phyloP scores from a whole-genome alignment of 495 filamentous ascomycete species.

The Thermothielavioides terrestris region DNA sequence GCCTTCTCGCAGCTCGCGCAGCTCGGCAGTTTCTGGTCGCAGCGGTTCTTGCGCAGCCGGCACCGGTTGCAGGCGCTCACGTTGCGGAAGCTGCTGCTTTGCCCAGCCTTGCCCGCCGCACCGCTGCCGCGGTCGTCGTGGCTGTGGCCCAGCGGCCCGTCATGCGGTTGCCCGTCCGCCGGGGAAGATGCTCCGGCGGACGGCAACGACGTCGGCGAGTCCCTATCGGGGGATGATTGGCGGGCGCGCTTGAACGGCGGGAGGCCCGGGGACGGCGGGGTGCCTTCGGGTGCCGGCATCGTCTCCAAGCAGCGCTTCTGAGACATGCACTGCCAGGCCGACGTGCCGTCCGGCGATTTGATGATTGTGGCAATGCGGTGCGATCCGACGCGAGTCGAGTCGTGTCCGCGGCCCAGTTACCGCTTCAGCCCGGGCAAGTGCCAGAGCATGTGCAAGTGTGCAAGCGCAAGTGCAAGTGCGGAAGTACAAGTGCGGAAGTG shows the following conservation, averaged over 20 bases:
- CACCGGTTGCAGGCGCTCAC: slow-evolving; percentile 94
- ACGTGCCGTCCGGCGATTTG: slow-evolving; percentile 6
- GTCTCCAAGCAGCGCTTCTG: slow-evolving; percentile 9
- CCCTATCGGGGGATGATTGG: slow-evolving; percentile 41
- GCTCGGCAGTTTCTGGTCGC: slow-evolving; percentile 82
- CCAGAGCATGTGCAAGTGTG: too few relatives aligned
- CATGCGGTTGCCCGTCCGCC: slow-evolving; percentile 28
- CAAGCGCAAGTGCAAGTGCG: too few relatives aligned
- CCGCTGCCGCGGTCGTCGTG: neutral
- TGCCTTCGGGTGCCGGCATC: slow-evolving; percentile 32
- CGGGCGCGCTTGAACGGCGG: slow-evolving; percentile 44
- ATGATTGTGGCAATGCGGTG: slow-evolving; percentile 3
- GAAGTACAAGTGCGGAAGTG: too few relatives aligned
- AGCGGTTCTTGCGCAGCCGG: slow-evolving; percentile 84
- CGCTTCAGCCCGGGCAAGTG: neutral
- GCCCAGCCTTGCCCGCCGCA: slow-evolving; percentile 30
- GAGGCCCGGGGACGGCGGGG: slow-evolving; percentile 36
- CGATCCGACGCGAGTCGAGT: slow-evolving; percentile 3
- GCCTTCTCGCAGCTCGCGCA: slow-evolving; percentile 90
- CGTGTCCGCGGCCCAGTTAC: neutral
- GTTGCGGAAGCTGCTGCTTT: slow-evolving; percentile 67
- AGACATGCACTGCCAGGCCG: slow-evolving; percentile 17
- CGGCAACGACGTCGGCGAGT: slow-evolving; percentile 33
- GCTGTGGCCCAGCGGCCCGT: slow-evolving; percentile 16
- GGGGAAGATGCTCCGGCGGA: slow-evolving; percentile 21